phyloP scores from a whole-genome alignment of 768 basidiomycete genomes.

The Coprinellus micaceus region DNA sequence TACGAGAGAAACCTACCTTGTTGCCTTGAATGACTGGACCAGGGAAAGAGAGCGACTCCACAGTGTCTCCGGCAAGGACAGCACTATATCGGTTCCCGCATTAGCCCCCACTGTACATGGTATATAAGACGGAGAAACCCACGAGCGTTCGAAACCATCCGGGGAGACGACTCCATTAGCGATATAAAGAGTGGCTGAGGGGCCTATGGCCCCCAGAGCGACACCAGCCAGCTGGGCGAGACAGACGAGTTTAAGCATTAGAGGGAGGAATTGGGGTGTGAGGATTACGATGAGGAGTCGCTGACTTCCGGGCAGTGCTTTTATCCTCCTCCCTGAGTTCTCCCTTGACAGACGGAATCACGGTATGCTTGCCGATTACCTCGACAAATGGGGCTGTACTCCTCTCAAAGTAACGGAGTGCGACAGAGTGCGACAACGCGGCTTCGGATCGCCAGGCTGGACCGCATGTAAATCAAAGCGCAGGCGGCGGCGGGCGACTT shows the following conservation, averaged over 20 bases:
- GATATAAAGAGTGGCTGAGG: constrained; percentile 30
- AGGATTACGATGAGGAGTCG: background rate
- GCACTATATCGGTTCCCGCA: background rate
- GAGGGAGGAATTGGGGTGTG: no score
- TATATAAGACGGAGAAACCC: background rate
- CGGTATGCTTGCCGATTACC: no score
- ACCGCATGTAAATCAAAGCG: no score
- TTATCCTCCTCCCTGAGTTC: no score
- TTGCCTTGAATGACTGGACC: constrained; percentile 8
- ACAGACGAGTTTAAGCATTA: background rate
- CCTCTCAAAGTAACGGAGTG: no score
- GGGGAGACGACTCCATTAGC: constrained; percentile 42
- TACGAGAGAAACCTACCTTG: background rate
- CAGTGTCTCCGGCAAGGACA: constrained; percentile 1
- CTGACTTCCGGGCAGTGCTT: background rate
- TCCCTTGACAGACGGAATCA: no score
- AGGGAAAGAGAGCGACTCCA: background rate
- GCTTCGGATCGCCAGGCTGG: no score
- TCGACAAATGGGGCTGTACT: no score
- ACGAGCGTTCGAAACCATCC: constrained; percentile 40
- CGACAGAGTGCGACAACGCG: no score
- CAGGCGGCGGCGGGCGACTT: no score
- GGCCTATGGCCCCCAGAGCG: constrained; percentile 23
- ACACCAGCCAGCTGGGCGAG: constrained; percentile 6
- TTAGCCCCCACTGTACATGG: background rate